Percentiles rank a stretch among this genome's conserved stretches.
phyloP scores from a whole-genome alignment of 306 rosid species.

The Senna siamea region DNA sequence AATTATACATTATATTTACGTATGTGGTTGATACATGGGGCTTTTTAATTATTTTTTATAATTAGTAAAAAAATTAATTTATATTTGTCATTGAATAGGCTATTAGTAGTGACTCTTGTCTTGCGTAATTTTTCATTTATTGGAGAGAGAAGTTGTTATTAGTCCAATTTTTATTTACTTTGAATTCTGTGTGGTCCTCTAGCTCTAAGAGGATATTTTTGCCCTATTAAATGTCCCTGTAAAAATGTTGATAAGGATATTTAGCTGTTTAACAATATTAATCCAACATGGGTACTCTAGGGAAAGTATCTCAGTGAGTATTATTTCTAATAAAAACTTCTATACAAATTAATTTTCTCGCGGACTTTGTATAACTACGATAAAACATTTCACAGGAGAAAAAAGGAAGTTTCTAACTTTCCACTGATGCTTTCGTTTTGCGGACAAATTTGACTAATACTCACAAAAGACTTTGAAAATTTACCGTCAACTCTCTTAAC shows the following conservation, averaged over 20 bases:
- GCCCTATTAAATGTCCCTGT: too few species aligned
- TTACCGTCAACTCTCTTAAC: not conserved
- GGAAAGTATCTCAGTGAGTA: not conserved
- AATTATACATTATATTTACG: too few species aligned
- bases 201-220: not conserved
- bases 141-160: not conserved
- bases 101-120: not conserved
- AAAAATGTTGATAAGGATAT: not conserved
- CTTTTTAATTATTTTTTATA: not conserved
- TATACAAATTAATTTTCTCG: not conserved
- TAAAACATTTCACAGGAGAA: too few species aligned
- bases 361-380: not conserved
- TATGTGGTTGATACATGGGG: not conserved
- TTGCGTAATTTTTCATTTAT: not conserved
- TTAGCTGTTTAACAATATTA: not conserved
- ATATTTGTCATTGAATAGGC: too few species aligned
- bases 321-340: not conserved
- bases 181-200: not conserved
- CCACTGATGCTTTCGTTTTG: not conserved
- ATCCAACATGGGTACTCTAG: too few species aligned
- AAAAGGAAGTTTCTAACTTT: not conserved
- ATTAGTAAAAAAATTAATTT: not conserved
- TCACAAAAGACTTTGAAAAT: not conserved
- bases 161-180: not conserved
- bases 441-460: not conserved